phyloP scores from a whole-genome alignment of 2,329 filamentous ascomycete species.

The Trichoderma koningii region DNA sequence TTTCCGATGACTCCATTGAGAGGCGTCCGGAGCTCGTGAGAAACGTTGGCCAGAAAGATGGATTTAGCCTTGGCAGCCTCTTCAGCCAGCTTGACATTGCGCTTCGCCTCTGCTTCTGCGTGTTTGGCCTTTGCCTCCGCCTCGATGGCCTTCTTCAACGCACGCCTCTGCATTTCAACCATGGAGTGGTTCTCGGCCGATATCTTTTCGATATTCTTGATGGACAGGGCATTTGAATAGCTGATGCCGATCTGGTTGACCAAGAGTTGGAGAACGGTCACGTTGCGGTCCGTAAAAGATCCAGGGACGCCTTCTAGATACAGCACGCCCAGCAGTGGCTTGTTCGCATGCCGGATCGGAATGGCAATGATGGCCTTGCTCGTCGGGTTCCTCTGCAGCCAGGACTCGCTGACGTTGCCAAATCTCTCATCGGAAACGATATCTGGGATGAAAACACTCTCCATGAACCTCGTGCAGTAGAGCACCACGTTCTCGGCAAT shows the following conservation, averaged over 20 bases:
- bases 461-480: slow-evolving; percentile 75
- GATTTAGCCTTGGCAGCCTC: slow-evolving; percentile 82
- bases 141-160: slow-evolving; percentile 69
- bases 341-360: slow-evolving; percentile 72
- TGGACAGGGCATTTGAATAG: slow-evolving; percentile 67
- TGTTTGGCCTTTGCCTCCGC: slow-evolving; percentile 76
- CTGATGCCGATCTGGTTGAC: slow-evolving; percentile 78
- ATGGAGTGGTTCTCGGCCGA: slow-evolving; percentile 77
- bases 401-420: slow-evolving; percentile 70
- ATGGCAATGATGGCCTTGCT: slow-evolving; percentile 79
- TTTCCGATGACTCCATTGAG: slow-evolving; percentile 89
- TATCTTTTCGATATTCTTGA: slow-evolving; percentile 74
- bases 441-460: slow-evolving; percentile 73
- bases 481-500: slow-evolving; percentile 77
- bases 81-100: slow-evolving; percentile 78
- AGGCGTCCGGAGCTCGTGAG: slow-evolving; percentile 78
- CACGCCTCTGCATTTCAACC: slow-evolving; percentile 74
- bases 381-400: slow-evolving; percentile 66
- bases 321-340: slow-evolving; percentile 70
- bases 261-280: slow-evolving; percentile 67
- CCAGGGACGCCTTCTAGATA: slow-evolving; percentile 76
- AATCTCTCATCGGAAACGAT: slow-evolving; percentile 75
- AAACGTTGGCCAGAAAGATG: slow-evolving; percentile 78
- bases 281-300: slow-evolving; percentile 74
- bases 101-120: slow-evolving; percentile 74